A percentile compares a stretch with the other conserved stretches of the same genome.
These are phyloP conservation scores for Hyphodiscus sp. DNA, from an alignment of 2,329 filamentous ascomycete genomes.

Conservation along the genomic window DNA sequence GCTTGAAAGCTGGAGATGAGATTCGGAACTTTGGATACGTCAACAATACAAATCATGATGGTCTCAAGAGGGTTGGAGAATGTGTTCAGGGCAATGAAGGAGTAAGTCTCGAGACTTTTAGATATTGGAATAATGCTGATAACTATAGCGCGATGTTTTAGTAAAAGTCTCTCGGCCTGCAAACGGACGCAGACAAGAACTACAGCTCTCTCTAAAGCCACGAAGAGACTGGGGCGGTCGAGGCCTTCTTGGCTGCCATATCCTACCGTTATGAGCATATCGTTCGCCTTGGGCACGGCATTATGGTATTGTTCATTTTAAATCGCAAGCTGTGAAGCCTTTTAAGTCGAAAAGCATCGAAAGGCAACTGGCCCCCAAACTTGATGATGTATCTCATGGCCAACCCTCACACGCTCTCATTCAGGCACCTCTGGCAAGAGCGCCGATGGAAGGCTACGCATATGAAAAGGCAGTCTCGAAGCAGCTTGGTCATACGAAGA, in stretches of 20 bases:
- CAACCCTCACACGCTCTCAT: no score
- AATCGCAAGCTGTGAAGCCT: background rate
- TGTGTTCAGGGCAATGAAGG: conserved; percentile 85
- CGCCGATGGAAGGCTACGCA: no score
- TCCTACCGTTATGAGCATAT: conserved; percentile 62
- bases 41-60: conserved; percentile 79
- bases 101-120: conserved; percentile 46
- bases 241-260: conserved; percentile 84
- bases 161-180: conserved; percentile 55
- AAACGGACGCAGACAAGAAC: conserved; percentile 38
- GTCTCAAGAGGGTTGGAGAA: conserved; percentile 78
- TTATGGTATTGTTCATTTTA: background rate
- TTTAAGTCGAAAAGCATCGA: background rate
- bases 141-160: conserved; percentile 55
- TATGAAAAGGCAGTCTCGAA: no score
- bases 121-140: conserved; percentile 8
- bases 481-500: no score
- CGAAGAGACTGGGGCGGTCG: conserved; percentile 82
- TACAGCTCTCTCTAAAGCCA: conserved; percentile 69
- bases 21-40: conserved; percentile 82
- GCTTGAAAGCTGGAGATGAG: conserved; percentile 71
- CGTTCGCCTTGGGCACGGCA: conserved; percentile 7
- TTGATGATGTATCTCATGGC: no score
- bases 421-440: no score
- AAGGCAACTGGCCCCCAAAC: no score